Conservation (phyloP, 805 yeast genomes). For the Myxozyma neotropica region DNA sequence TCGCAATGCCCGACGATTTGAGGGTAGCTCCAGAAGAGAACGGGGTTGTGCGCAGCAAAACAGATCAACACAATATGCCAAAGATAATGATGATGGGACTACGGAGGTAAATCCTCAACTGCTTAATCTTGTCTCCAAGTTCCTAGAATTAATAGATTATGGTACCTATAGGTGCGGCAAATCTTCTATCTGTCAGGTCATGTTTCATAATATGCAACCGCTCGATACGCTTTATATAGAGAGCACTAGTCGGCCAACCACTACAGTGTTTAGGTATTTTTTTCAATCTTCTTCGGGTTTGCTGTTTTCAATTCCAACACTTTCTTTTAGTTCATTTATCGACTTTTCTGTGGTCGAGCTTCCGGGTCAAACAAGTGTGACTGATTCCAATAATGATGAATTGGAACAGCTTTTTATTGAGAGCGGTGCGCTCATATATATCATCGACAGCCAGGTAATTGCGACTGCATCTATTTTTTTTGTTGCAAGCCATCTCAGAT, state of each 20-base stretch:
- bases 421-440: slow-evolving; percentile 90
- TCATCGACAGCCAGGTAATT: slow-evolving; percentile 65
- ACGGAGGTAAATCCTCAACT: slow-evolving; percentile 18
- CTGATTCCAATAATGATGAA: slow-evolving; percentile 81
- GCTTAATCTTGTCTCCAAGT: too few relatives aligned
- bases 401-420: slow-evolving; percentile 68
- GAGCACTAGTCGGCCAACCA: slow-evolving; percentile 54
- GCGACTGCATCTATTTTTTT: too few relatives aligned
- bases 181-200: slow-evolving; percentile 92
- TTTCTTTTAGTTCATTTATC: slow-evolving; percentile 57
- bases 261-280: slow-evolving; percentile 17
- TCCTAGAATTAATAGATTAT: too few relatives aligned
- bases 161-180: slow-evolving; percentile 71
- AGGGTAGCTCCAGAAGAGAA: not conserved
- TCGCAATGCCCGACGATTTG: not conserved
- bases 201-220: slow-evolving; percentile 95
- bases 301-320: too few relatives aligned
- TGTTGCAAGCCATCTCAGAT: not conserved
- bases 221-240: slow-evolving; percentile 88
- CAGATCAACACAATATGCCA: not conserved
- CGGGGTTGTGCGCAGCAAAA: not conserved
- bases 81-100: slow-evolving; percentile 31
- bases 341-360: slow-evolving; percentile 89
- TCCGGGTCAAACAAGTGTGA: slow-evolving; percentile 90
- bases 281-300: not conserved